Base-by-base conservation (phyloP, 495 filamentous ascomycete genomes). In the Hypomontagnella submonticulosa region DNA sequence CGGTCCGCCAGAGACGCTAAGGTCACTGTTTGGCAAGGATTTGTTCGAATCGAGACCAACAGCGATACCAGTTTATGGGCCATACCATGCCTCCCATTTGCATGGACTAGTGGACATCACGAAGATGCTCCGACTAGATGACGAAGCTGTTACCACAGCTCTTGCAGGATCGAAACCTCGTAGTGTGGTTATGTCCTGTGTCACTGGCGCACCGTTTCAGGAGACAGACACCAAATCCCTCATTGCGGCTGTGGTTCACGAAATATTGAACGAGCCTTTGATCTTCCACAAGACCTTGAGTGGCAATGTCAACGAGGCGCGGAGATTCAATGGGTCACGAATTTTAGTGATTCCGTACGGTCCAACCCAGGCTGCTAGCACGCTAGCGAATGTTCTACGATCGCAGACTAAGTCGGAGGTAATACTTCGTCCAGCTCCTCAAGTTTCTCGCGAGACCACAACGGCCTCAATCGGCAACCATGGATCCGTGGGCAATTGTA, bases 61-160 rank as follows among this genome's bases (percentile, higher is more conserved):
- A 4, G 82, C 82, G n/a, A 85, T 90, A 41, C 87, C 90, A 0
- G 86, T 96, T 16, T 87, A 90, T 64, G 92, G 88, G 0, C 90
- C 92, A 1, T 96, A 92, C 68, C 92, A 97, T 76, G 90, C 92
- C 10, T 66, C 81, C 1, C 91, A 96, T 73, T 76, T 96, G 7
- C 89, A 92, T 75, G 79, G 79, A 4, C 57, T 78, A 12, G 78
- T 79, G 11, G 85, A 92, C 63, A 77, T 90, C 37, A 81, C 85
- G 40, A 82, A 82, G 51, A 85, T 93, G 42, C 67, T 92, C 20
- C 64, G 68, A 4, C 71, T 83, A 23, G 63, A 77, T 36, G 73
- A 80, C n/a, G 56, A 76, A 18, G 68, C 52, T 5, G 69, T 81
- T 7, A 56, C 58, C 5, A 72, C 71, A 9, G 75, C 76, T 11